These are phyloP conservation scores for Xylaria sp. DNA, from an alignment of 2,329 filamentous ascomycete species.

Conservation along the genomic window DNA sequence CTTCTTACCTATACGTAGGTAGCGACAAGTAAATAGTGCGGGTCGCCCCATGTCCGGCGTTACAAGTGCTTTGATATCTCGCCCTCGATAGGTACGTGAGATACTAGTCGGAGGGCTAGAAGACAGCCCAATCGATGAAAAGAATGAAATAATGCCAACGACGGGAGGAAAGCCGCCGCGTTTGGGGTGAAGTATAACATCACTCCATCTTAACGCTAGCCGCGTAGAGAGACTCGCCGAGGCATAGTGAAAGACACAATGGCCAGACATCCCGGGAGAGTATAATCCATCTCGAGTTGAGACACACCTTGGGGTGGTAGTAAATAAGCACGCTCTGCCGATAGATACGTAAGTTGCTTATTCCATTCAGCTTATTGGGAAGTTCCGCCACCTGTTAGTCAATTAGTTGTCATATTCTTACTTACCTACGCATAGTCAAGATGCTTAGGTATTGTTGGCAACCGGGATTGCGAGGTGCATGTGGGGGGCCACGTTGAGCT, in stretches of 20 bases:
- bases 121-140: not conserved
- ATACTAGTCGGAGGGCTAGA: not conserved
- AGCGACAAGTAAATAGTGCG: slow-evolving; percentile 10
- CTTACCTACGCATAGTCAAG: too few species aligned
- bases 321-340: not conserved
- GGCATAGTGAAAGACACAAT: not conserved
- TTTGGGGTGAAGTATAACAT: not conserved
- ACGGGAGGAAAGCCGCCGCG: not conserved
- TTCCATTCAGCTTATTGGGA: not conserved
- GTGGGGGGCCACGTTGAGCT: slow-evolving; percentile 26
- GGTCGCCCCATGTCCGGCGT: slow-evolving; percentile 12
- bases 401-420: slow-evolving; percentile 15
- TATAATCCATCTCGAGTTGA: too few species aligned
- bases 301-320: too few species aligned
- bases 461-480: slow-evolving; percentile 1
- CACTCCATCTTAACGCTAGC: not conserved
- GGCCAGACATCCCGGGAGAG: not conserved
- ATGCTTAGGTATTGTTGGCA: slow-evolving; percentile 1
- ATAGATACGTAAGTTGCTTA: not conserved
- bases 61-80: not conserved
- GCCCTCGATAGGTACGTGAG: not conserved
- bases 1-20: slow-evolving; percentile 2
- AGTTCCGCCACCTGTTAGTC: not conserved
- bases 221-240: not conserved
- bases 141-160: not conserved